Evolutionary conservation across 129 eudicot species (phyloP), one percentile per base, ranked within the genome.

Genomic region (Gnaphalium uliginosum): DNA sequence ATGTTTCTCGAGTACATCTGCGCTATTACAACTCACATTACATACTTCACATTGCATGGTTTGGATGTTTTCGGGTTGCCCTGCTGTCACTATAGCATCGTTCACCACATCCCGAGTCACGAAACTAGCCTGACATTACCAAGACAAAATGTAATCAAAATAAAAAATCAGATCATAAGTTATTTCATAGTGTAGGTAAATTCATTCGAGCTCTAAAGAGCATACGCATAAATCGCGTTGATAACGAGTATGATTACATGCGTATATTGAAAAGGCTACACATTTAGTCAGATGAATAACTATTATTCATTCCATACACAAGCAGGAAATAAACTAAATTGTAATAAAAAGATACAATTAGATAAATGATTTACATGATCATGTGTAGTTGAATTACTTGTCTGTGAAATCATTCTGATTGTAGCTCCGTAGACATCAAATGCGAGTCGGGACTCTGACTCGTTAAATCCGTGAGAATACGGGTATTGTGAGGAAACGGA

Each of bases 21-120:
- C 54, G 24, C 18, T 33, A 43, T 56, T 48, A 68, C 89, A 86
- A 48, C 67, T 58, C 33, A 83, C 69, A 46, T 83, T 68, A 59
- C 89, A 86, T 39, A 86, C 72, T 72, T 83, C 81, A 54, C 89
- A 86, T 7, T 66, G 78, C 67, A 76, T 0, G 13, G 74, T 60
- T 8, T 70, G 57, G 32, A 11, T 19, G 35, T 0, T 59, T 69
- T 69, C 54, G 13, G 35, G 9, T n/a, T 51, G 78, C 32, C 10
- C 8, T 72, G 54, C 26, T 71, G 75, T 32, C 21, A 18, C 30
- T 27, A 41, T 27, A 17, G 62, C 76, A 69, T 59, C 23, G 13
- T 72, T 50, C 57, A 32, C 77, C 69, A 62, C 21, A 5, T 60
- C 53, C 15, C 64, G 58, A 29, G 64, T 15, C 25, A 14, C n/a